Evolutionary conservation across 1,139 yeast species (phyloP), one percentile per base, ranked within the genome.

Genomic region (Nakaseomyces delphensis): DNA sequence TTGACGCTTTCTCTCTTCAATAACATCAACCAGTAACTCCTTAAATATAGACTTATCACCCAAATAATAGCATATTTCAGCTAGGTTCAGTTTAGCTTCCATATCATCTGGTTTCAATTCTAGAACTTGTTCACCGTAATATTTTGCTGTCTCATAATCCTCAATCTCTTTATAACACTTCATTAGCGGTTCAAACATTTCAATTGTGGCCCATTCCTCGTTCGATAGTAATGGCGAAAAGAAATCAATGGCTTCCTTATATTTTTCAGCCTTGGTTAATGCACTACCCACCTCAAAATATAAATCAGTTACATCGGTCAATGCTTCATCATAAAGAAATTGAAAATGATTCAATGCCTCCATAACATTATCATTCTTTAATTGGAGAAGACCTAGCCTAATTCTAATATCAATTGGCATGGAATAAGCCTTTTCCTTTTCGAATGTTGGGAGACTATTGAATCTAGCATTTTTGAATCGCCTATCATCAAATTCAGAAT

Each of bases 371-470:
- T 76, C 79, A 33, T 77, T 62, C 39, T 81, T 78, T 23, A 91
- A 64, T 45, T 98, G 71, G 36, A 85, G 69, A 20, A 77, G 65
- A 0, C 96, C 94, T 19, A 91, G 60, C 59, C 91, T 84, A 28
- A 79, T 79, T 44, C 97, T 66, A 28, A 93, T 83, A 66, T 89
- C 98, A 43, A 89, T 77, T 0, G 96, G 97, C 24, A 91, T 63
- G 8, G 70, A 59, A 55, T 68, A 71, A 4, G 69, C 64, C 44
- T 73, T 71, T 1, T 62, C 52, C 41, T 66, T 68, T 47, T 66
- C 68, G 10, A 55, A 51, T 4, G 66, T 66, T 2, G 66, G 59
- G 38, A 69, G 53, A 3, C 66, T 60, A 42, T 66, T 68, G 48
- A 59, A 73, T 41, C 65, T 65, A 7, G 64, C 60, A 50, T 69